Percentiles rank a stretch among this genome's conserved stretches.
phyloP scores from a whole-genome alignment of 1,139 yeast species.

The Ogataea hybrid region DNA sequence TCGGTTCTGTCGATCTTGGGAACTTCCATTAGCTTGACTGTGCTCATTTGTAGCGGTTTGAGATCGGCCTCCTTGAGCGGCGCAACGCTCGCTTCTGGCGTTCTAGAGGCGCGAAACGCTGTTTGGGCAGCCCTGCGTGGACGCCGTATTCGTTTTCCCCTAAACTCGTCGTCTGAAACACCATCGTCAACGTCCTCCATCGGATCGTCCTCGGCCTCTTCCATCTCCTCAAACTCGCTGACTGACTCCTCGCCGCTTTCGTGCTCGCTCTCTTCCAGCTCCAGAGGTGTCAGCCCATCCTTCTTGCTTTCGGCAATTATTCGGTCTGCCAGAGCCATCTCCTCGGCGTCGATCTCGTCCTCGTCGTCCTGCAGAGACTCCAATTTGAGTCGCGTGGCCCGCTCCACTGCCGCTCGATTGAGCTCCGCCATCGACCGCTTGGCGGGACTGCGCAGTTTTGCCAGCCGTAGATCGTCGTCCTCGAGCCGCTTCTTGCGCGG shows the following conservation, averaged over 20 bases:
- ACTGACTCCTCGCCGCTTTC: constrained; percentile 4
- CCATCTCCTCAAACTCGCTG: constrained; percentile 7
- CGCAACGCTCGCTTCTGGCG: constrained; percentile 9
- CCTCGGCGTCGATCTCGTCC: constrained; percentile 37
- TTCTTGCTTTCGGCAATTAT: constrained; percentile 37
- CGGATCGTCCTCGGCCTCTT: constrained; percentile 5
- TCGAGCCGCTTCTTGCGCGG: constrained; percentile 17
- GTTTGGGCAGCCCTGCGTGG: no score
- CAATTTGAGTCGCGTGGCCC: constrained; percentile 38
- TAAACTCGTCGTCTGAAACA: constrained; percentile 4
- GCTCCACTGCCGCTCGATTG: constrained; percentile 49
- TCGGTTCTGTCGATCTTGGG: constrained; percentile 36
- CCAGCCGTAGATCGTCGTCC: constrained; percentile 9
- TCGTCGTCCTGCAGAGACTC: constrained; percentile 33
- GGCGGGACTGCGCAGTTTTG: constrained; percentile 39
- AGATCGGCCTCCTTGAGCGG: constrained; percentile 30
- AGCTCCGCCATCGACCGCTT: constrained; percentile 41
- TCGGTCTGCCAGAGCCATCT: constrained; percentile 46
- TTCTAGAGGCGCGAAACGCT: background rate
- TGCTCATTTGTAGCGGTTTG: constrained; percentile 9
- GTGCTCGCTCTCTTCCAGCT: constrained; percentile 21
- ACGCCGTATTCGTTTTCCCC: background rate
- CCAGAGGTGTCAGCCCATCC: constrained; percentile 23
- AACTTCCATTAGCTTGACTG: constrained; percentile 32
- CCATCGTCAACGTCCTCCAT: background rate